A percentile compares a stretch with the other conserved stretches of the same genome.
phyloP scores from a whole-genome alignment of 352 stramenopile species.

The Globisporangium heterothallicum region DNA sequence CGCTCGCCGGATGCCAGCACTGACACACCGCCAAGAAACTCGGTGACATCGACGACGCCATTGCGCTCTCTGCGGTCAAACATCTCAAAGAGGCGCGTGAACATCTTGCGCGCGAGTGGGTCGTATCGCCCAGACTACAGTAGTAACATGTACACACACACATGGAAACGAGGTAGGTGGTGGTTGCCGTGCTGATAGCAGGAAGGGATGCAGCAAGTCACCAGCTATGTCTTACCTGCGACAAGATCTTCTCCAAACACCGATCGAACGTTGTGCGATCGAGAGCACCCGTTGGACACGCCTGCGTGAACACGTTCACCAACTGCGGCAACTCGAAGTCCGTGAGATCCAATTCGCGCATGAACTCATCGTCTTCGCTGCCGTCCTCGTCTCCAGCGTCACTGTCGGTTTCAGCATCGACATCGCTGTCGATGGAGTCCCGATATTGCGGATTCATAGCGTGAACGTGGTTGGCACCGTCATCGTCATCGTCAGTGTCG shows the following conservation, averaged over 20 bases:
- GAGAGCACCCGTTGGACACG: constrained; percentile 64
- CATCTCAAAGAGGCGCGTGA: constrained; percentile 71
- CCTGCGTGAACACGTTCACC: constrained; percentile 79
- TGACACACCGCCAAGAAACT: constrained; percentile 79
- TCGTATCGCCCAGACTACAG: constrained; percentile 69
- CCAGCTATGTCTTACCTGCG: too few relatives aligned
- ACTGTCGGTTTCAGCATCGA: constrained; percentile 13
- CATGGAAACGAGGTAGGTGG: too few relatives aligned
- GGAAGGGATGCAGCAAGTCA: neutral
- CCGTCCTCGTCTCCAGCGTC: constrained; percentile 11
- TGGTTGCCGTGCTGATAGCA: too few relatives aligned
- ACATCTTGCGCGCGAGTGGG: constrained; percentile 61
- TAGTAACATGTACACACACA: too few relatives aligned
- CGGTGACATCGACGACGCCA: constrained; percentile 70
- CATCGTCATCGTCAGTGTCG: constrained; percentile 11
- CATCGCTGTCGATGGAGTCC: constrained; percentile 13
- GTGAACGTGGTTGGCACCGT: constrained; percentile 2
- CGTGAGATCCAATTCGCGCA: constrained; percentile 62
- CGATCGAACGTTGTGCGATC: constrained; percentile 62
- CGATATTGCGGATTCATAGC: too few relatives aligned
- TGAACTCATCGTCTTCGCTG: constrained; percentile 33
- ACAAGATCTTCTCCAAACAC: constrained; percentile 78
- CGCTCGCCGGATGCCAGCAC: constrained; percentile 77
- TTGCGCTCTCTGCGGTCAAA: constrained; percentile 45
- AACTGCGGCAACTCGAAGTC: constrained; percentile 83